Base-by-base conservation (phyloP, 768 basidiomycete genomes). In the Kwoniella shandongensis region DNA sequence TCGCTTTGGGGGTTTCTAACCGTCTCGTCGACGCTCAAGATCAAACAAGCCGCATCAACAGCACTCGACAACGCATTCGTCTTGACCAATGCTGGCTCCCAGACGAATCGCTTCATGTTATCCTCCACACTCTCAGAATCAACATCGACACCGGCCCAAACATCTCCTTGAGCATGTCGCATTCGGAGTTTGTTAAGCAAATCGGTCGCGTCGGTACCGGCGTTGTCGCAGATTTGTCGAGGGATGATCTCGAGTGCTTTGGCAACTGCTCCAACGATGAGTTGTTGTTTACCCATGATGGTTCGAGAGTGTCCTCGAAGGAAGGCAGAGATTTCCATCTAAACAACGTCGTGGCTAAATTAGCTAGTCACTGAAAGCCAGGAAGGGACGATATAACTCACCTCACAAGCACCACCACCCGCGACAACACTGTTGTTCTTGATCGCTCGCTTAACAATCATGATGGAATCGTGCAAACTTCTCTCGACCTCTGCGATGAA, bases 371-470 rank as follows among this genome's bases (percentile, higher is more conserved):
- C 20, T 25, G 36, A n/a, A n/a, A n/a, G n/a, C n/a, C n/a, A n/a
- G n/a, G n/a, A n/a, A n/a, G n/a, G n/a, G n/a, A n/a, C n/a, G n/a
- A n/a, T n/a, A 29, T 18, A 44, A 67, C 77, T 62, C 72, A 92
- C 93, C 85, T 98, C 96, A 52, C 89, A 87, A 13, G 96, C 96
- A 61, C 96, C 96, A 46, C 96, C 96, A 32, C 96, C 96, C 10
- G 96, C 96, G 32, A 99, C 96, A 48, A 99, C 87, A 52, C 94
- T 89, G 39, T 90, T 91, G 73, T 92, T 98, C 73, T 87, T 87
- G 66, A 99, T 86, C 3, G 96, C 93, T 50, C 96, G 83, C 79
- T 96, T 96, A 41, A 99, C 96, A n/a, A 99, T 93, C 93, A 98
- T 98, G 69, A 98, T 91, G 1, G 94, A 93, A 73, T 99, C 96